Evolutionary conservation across 2,329 filamentous ascomycete genomes (phyloP).

Genomic region (Bipolaris victoriae): DNA sequence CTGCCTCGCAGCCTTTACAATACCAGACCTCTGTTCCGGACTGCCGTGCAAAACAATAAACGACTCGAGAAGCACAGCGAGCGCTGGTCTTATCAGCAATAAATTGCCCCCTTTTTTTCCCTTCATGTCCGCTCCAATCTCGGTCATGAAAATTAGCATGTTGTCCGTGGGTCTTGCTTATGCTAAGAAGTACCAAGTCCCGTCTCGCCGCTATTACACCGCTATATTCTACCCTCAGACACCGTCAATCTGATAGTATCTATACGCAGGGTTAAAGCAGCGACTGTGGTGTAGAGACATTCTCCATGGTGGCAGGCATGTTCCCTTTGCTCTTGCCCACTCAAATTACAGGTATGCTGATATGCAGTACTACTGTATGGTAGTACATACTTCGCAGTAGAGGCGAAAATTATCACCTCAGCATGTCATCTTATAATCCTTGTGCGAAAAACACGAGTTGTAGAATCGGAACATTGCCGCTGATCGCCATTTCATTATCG

Average conservation of each 20-base stretch:
- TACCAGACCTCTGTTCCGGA: not conserved
- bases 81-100: not conserved
- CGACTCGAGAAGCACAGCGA: not conserved
- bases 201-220: not conserved
- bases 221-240: not conserved
- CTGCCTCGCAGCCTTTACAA: not conserved
- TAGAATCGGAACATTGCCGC: not conserved
- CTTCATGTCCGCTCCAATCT: not conserved
- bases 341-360: not conserved
- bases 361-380: not conserved
- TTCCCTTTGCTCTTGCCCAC: not conserved
- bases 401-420: not conserved
- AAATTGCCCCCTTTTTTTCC: not conserved
- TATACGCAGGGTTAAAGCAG: not conserved
- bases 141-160: not conserved
- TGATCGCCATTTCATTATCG: not conserved
- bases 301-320: not conserved
- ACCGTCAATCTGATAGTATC: not conserved
- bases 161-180: slow-evolving; percentile 1
- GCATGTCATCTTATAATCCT: not conserved
- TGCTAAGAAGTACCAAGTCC: not conserved
- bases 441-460: not conserved
- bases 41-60: not conserved
- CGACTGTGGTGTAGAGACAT: not conserved
- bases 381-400: not conserved